Conservation (phyloP, 805 yeast genomes). For the Blastobotrys attinorum region DNA sequence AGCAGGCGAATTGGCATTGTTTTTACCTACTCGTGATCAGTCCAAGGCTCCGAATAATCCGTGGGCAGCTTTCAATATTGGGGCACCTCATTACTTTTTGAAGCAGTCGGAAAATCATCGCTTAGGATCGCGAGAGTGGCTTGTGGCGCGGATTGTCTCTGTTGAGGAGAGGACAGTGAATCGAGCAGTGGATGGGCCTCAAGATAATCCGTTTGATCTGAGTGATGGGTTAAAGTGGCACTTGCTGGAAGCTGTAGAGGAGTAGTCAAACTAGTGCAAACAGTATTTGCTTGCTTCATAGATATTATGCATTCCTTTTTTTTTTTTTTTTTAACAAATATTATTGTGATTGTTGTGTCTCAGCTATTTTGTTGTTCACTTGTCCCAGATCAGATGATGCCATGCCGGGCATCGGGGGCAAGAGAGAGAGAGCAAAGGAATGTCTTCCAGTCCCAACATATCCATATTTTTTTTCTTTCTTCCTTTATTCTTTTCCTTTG, state of each 20-base stretch:
- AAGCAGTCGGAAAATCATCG: constrained; percentile 35
- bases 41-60: constrained; percentile 35
- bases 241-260: constrained; percentile 41
- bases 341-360: no score
- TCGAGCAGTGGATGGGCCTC: constrained; percentile 33
- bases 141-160: constrained; percentile 60
- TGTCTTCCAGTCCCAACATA: no score
- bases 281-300: no score
- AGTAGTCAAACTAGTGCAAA: neutral
- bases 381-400: no score
- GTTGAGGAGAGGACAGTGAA: constrained; percentile 47
- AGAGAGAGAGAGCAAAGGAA: no score
- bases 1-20: constrained; percentile 70
- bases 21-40: constrained; percentile 66
- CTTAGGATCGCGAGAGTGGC: constrained; percentile 59
- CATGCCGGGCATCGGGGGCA: no score
- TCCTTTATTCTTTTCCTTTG: neutral
- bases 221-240: constrained; percentile 59
- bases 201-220: constrained; percentile 58
- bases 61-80: constrained; percentile 94
- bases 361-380: no score
- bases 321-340: no score
- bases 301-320: no score
- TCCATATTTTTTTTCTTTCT: neutral
- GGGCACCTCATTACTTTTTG: constrained; percentile 77